Conservation (phyloP, 1,284 basidiomycete species). For the Austroboletus niveus region DNA sequence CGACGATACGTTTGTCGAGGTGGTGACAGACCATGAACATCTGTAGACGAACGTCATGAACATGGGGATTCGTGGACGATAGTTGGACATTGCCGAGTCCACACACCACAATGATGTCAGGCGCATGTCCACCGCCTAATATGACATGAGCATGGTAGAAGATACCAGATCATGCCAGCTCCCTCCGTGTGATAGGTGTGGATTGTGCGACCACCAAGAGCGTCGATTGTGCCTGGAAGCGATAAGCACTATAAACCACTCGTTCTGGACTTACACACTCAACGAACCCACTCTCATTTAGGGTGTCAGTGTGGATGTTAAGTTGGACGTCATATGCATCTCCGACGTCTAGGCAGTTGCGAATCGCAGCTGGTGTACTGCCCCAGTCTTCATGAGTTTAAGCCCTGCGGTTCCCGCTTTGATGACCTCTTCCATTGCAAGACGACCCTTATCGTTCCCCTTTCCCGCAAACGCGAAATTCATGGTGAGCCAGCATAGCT, state of each 20-base stretch:
- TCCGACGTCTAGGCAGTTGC: slow-evolving; percentile 76
- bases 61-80: slow-evolving; percentile 87
- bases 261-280: slow-evolving; percentile 47
- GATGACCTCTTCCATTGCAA: slow-evolving; percentile 79
- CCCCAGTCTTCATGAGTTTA: slow-evolving; percentile 99
- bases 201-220: slow-evolving; percentile 90
- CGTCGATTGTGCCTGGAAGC: slow-evolving; percentile 75
- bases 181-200: slow-evolving; percentile 99
- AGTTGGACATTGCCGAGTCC: slow-evolving; percentile 92
- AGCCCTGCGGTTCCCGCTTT: slow-evolving; percentile 87
- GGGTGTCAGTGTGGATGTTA: slow-evolving; percentile 96
- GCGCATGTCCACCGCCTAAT: slow-evolving; percentile 92
- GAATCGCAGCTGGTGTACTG: slow-evolving; percentile 83
- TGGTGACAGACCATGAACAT: slow-evolving; percentile 99
- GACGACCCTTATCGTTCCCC: slow-evolving; percentile 85
- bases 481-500: slow-evolving; percentile 88
- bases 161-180: slow-evolving; percentile 52
- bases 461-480: slow-evolving; percentile 94
- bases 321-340: slow-evolving; percentile 96
- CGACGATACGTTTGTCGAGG: slow-evolving; percentile 83
- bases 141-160: neutral
- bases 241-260: slow-evolving; percentile 5
- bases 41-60: slow-evolving; percentile 37
- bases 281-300: slow-evolving; percentile 94
- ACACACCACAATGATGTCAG: slow-evolving; percentile 96